These are phyloP conservation scores for Cornus kousa DNA, from an alignment of 148 eudicot genomes.

Conservation along the genomic window DNA sequence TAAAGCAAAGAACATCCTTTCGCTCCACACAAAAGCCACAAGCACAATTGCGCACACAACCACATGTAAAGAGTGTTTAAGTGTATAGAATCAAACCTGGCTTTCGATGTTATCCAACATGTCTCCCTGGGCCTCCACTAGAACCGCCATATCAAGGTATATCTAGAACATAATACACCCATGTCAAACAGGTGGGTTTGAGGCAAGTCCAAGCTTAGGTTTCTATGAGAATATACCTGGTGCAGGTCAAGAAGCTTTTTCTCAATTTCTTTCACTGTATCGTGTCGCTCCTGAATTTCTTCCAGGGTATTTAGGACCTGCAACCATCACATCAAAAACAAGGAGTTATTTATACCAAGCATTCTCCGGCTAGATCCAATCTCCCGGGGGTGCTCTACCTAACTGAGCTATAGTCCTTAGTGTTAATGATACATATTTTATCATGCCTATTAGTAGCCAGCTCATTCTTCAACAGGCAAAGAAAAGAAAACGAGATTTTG, in stretches of 20 bases:
- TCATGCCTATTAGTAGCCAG: too few species aligned
- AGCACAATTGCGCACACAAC: not conserved
- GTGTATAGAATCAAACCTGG: slow-evolving; percentile 34
- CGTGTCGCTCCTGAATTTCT: slow-evolving; percentile 64
- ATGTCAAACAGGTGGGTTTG: not conserved
- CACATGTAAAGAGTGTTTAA: not conserved
- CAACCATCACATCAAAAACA: slow-evolving; percentile 6
- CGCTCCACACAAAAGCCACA: not conserved
- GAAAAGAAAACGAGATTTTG: too few species aligned
- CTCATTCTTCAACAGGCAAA: too few species aligned
- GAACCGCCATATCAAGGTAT: slow-evolving; percentile 57
- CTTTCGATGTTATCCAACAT: slow-evolving; percentile 55
- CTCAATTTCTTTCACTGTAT: slow-evolving; percentile 53
- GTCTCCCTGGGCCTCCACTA: slow-evolving; percentile 64
- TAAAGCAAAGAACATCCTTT: slow-evolving; percentile 4
- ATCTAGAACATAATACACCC: slow-evolving; percentile 21
- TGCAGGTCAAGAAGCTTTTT: slow-evolving; percentile 56
- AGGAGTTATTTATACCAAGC: too few species aligned
- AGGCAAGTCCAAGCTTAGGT: not conserved
- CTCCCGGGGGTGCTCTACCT: too few species aligned
- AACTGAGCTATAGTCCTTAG: too few species aligned
- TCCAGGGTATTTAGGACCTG: slow-evolving; percentile 49
- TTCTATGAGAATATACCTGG: slow-evolving; percentile 31
- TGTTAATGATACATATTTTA: too few species aligned
- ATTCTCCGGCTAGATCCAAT: too few species aligned